A percentile compares a stretch with the other conserved stretches of the same genome.
These are phyloP conservation scores for Sporothrix variecibatus DNA, from an alignment of 2,329 filamentous ascomycete species.

Conservation along the genomic window DNA sequence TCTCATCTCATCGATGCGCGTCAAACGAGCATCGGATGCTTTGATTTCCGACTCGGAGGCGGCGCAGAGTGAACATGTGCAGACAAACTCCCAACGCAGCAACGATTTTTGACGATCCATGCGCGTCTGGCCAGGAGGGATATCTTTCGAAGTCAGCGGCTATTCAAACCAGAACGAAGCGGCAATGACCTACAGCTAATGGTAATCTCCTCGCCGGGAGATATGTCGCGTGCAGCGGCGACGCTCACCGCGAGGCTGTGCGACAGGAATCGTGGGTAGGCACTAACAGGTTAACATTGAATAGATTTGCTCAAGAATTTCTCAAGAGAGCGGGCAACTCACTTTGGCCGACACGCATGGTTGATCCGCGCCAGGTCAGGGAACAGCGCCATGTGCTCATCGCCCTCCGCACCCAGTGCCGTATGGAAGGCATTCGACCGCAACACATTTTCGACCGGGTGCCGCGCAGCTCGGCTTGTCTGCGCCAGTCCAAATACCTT, in stretches of 20 bases:
- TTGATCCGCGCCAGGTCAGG: constrained; percentile 35
- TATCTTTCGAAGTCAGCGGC: constrained; percentile 22
- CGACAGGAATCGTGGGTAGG: constrained; percentile 38
- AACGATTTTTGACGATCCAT: constrained; percentile 35
- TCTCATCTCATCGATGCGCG: constrained; percentile 35
- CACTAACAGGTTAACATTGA: constrained; percentile 31
- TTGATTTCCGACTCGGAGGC: constrained; percentile 33
- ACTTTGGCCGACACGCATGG: constrained; percentile 43
- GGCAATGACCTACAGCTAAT: constrained; percentile 32
- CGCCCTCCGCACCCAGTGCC: constrained; percentile 31
- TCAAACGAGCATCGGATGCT: constrained; percentile 38
- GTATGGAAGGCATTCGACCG: constrained; percentile 41
- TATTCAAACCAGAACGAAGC: not conserved
- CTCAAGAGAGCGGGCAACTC: too few relatives aligned
- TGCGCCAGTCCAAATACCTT: constrained; percentile 36
- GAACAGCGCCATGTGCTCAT: constrained; percentile 32
- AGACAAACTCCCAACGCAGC: constrained; percentile 40
- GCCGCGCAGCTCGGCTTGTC: constrained; percentile 35
- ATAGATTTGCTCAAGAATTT: too few relatives aligned
- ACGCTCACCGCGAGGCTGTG: constrained; percentile 32
- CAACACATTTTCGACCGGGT: constrained; percentile 40
- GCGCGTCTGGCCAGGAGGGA: constrained; percentile 36
- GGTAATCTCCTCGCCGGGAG: constrained; percentile 35
- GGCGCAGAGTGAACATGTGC: constrained; percentile 39
- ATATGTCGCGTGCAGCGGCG: constrained; percentile 31